Conservation (phyloP, 441 rosid species). For the Isatis lusitanica region DNA sequence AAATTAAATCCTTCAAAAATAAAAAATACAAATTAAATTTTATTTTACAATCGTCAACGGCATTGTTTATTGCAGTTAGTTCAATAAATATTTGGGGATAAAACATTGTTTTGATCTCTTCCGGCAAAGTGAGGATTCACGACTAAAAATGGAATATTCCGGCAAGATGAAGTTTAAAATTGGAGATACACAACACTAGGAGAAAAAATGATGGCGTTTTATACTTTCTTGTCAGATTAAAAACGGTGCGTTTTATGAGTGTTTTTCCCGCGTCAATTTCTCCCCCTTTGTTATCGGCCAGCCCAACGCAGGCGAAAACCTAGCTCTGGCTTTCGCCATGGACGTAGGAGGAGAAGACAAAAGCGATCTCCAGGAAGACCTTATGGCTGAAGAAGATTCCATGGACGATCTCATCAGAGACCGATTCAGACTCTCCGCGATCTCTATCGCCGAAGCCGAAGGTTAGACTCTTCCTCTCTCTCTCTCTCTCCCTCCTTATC, state of each 20-base stretch:
- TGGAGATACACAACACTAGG: no score
- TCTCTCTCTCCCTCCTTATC: background rate
- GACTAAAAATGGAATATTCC: no score
- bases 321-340: constrained; percentile 42
- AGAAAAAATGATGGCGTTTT: no score
- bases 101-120: no score
- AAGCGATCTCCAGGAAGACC: constrained; percentile 52
- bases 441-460: constrained; percentile 73
- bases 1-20: no score
- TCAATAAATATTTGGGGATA: no score
- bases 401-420: constrained; percentile 54
- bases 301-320: constrained; percentile 2
- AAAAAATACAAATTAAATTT: no score
- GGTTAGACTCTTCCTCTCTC: constrained; percentile 38
- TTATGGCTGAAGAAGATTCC: constrained; percentile 40
- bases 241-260: background rate
- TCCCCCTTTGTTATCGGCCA: constrained; percentile 13
- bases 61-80: no score
- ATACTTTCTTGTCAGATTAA: no score
- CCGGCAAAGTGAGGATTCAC: no score
- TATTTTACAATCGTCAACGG: no score
- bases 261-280: constrained; percentile 42
- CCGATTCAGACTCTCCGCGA: constrained; percentile 72
- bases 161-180: no score
- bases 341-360: constrained; percentile 41